Evolutionary conservation across 805 yeast species (phyloP), one percentile per base, ranked within the genome.

Genomic region (Kazachstania taianensis): DNA sequence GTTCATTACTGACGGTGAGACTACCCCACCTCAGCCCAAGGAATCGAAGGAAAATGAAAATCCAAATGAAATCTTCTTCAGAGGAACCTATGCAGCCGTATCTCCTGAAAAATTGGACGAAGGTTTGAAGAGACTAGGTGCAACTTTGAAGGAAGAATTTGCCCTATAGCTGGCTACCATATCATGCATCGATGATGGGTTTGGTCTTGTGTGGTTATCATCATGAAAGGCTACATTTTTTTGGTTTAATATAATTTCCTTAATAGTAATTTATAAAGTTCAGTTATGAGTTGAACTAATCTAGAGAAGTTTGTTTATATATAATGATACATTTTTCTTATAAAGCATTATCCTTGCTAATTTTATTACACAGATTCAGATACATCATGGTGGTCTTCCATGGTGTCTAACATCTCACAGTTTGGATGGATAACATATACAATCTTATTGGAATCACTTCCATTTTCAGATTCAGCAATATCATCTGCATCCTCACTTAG

Each of bases 81-180:
- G 94, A 73, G 94, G 94, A 45, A 82, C 94, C 20, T 82, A 80
- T 46, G 94, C 92, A 36, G 92, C 94, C 35, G 89, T 81, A 29
- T 78, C 85, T 18, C 67, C 78, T 46, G 84, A 78, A 38, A 60
- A 69, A 41, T 66, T 82, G 46, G 70, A 55, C 36, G 44, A 50
- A 12, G 92, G 92, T 47, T 54, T 82, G 42, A 71, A 73, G 53
- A 75, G 79, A 59, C 75, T 81, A 44, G 83, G 84, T 43, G 59
- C 63, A 36, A 85, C 84, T 36, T 66, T 75, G 33, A 63, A 65
- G 43, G 63, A 64, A 33, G 86, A 77, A 57, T 82, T 57, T 18
- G 20, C 22, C 16, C 29, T 37, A 13, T 35, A 29, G 28, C n/a
- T n/a, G n/a, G n/a, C n/a, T n/a, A n/a, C n/a, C n/a, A n/a, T n/a